phyloP scores from a whole-genome alignment of 768 basidiomycete genomes.

The Sistotremastrum niveocremeum region DNA sequence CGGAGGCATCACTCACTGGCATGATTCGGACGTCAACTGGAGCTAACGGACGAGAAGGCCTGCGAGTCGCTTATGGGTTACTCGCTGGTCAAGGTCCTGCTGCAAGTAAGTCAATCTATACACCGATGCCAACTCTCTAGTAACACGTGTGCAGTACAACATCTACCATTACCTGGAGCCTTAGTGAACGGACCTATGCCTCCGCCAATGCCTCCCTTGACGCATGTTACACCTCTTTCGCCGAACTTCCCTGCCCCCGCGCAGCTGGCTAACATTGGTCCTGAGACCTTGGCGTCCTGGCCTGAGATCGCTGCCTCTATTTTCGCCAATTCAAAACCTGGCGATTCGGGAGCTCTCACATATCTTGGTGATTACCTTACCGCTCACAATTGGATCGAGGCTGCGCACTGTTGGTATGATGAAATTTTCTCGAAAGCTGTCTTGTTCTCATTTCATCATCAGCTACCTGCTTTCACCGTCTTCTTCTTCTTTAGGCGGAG shows the following conservation, averaged over 20 bases:
- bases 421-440: neutral
- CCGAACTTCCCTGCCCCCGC: conserved; percentile 43
- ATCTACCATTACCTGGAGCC: too few species aligned
- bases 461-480: conserved; percentile 84
- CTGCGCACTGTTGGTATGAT: conserved; percentile 84
- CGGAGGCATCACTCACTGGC: conserved; percentile 13
- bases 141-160: conserved; percentile 41
- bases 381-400: conserved; percentile 60
- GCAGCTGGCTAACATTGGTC: conserved; percentile 34
- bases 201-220: conserved; percentile 19
- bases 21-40: conserved; percentile 12
- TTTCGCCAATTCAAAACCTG: conserved; percentile 53
- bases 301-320: conserved; percentile 78
- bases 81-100: conserved; percentile 73
- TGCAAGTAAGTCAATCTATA: conserved; percentile 37
- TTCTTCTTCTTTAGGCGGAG: conserved; percentile 57
- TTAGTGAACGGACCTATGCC: too few species aligned
- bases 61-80: conserved; percentile 71
- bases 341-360: conserved; percentile 63
- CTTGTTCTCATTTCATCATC: neutral
- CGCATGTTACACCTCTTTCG: conserved; percentile 42
- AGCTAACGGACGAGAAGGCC: conserved; percentile 48
- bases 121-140: conserved; percentile 3
- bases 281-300: conserved; percentile 64
- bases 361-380: conserved; percentile 75